phyloP scores from a whole-genome alignment of 306 rosid genomes.

The Albizia julibrissin region DNA sequence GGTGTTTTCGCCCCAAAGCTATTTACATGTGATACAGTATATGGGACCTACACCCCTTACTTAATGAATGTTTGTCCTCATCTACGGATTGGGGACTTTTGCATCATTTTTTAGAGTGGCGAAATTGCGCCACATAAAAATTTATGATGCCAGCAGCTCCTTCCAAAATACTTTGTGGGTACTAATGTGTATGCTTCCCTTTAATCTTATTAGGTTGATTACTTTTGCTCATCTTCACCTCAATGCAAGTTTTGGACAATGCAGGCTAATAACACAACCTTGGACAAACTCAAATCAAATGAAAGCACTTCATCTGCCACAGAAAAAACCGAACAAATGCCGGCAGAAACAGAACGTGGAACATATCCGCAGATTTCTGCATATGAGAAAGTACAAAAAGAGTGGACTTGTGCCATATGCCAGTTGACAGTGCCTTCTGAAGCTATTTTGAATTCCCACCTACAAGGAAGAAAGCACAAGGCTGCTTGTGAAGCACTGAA shows the following conservation, averaged over 20 bases:
- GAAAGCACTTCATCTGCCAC: conserved; percentile 24
- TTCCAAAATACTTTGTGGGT: too few relatives aligned
- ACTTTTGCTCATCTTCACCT: background rate
- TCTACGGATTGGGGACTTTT: too few relatives aligned
- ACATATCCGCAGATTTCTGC: conserved; percentile 31
- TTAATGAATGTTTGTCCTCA: too few relatives aligned
- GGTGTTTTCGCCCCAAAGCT: too few relatives aligned
- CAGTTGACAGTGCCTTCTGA: conserved; percentile 26
- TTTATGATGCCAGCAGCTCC: too few relatives aligned
- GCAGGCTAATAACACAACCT: conserved; percentile 27
- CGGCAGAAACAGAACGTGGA: background rate
- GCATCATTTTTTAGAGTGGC: too few relatives aligned
- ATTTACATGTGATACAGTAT: too few relatives aligned
- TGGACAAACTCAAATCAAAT: conserved; percentile 8
- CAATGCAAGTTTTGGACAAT: conserved; percentile 24
- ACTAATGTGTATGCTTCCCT: background rate
- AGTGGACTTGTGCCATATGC: conserved; percentile 56
- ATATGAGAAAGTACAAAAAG: conserved; percentile 42
- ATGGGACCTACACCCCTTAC: too few relatives aligned
- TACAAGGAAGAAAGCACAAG: conserved; percentile 43
- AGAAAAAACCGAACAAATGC: background rate
- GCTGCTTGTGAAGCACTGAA: conserved; percentile 38
- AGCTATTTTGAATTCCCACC: conserved; percentile 23
- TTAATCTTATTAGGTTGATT: background rate
- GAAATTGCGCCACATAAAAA: too few relatives aligned